Conservation (phyloP, 306 rosid species). For the Gynostemma pentaphyllum region DNA sequence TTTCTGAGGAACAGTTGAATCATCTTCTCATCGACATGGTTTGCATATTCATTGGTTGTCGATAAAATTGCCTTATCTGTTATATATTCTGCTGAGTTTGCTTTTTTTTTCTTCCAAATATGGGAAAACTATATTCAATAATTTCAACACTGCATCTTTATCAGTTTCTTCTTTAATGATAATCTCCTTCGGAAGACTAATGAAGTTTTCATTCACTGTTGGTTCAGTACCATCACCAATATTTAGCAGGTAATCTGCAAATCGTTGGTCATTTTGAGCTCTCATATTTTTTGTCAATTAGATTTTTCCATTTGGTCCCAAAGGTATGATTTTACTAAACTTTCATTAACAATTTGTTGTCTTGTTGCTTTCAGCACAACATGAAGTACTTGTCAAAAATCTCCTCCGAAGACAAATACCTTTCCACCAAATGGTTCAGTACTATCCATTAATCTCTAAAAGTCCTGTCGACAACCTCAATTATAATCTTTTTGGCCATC, state of each 20-base stretch:
- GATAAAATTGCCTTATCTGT: neutral
- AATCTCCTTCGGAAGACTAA: neutral
- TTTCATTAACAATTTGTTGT: neutral
- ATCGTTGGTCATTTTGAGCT: neutral
- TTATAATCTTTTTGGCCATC: neutral
- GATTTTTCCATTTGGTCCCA: neutral
- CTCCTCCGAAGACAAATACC: too few species aligned
- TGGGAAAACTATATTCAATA: neutral
- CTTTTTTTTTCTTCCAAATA: neutral
- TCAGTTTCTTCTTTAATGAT: neutral
- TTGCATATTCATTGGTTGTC: neutral
- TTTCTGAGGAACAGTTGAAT: neutral
- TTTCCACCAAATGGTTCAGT: too few species aligned
- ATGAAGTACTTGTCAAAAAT: too few species aligned
- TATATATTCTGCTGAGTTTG: neutral
- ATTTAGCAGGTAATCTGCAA: neutral
- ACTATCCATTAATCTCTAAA: too few species aligned
- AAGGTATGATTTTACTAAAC: neutral
- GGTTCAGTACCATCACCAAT: neutral
- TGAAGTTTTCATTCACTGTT: neutral
- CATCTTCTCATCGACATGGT: too few species aligned
- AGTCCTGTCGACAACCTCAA: neutral
- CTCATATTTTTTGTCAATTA: neutral
- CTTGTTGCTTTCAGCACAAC: neutral
- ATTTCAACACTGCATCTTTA: neutral